A percentile compares a stretch with the other conserved stretches of the same genome.
Evolutionary conservation across 2,329 filamentous ascomycete species (phyloP).

Genomic region (Cladosporium oxysporum): DNA sequence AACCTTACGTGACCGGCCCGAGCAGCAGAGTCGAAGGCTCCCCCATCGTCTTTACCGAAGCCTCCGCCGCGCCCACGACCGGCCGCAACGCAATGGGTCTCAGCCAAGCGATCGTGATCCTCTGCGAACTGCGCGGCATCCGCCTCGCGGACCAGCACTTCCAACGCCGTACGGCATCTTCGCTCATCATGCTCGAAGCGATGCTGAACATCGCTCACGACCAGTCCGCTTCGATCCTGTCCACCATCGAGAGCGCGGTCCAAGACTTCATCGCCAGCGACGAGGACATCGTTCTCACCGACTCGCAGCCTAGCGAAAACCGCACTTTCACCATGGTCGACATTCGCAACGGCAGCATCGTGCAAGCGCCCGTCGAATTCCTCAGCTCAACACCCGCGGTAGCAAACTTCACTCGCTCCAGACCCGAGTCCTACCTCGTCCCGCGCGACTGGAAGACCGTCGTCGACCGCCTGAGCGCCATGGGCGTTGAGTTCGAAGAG

Average conservation of each 20-base stretch:
- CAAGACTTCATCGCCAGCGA: constrained; percentile 31
- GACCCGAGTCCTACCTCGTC: constrained; percentile 41
- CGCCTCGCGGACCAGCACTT: constrained; percentile 40
- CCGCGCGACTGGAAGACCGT: constrained; percentile 40
- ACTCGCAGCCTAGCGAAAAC: constrained; percentile 24
- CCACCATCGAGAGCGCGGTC: constrained; percentile 35
- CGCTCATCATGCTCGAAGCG: constrained; percentile 38
- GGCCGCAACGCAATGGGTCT: constrained; percentile 42
- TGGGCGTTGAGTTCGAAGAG: constrained; percentile 38
- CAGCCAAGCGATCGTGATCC: constrained; percentile 39
- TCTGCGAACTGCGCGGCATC: constrained; percentile 41
- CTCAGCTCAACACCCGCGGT: constrained; percentile 39
- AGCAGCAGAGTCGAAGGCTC: constrained; percentile 21
- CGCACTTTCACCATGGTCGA: constrained; percentile 41
- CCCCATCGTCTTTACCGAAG: constrained; percentile 12
- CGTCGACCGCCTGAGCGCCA: constrained; percentile 35
- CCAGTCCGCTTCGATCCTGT: constrained; percentile 31
- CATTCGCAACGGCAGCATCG: constrained; percentile 34
- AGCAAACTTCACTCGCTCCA: constrained; percentile 38
- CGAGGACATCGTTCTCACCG: constrained; percentile 38
- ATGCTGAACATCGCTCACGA: constrained; percentile 39
- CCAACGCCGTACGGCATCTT: constrained; percentile 37
- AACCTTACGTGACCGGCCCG: constrained; percentile 37
- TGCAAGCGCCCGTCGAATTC: constrained; percentile 39
- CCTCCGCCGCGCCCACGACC: constrained; percentile 32